phyloP scores from a whole-genome alignment of 2,329 filamentous ascomycete species.

The Thielaviopsis ethacetica region DNA sequence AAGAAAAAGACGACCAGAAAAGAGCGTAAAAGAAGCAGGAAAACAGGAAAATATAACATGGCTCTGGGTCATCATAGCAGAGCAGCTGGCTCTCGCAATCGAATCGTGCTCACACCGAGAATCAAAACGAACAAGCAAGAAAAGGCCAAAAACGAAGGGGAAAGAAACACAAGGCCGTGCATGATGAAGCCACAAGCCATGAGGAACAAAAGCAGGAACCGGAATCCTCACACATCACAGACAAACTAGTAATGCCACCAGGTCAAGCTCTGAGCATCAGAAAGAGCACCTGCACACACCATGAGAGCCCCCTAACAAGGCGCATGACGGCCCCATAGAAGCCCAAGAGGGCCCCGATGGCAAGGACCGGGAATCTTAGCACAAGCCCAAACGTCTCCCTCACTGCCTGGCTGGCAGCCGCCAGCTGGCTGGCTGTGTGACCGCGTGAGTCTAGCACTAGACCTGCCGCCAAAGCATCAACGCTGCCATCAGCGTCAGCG shows the following conservation, averaged over 20 bases:
- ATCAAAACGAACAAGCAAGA: background rate
- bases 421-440: background rate
- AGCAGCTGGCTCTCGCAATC: background rate
- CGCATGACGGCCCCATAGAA: constrained; percentile 10
- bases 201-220: background rate
- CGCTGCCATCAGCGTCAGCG: background rate
- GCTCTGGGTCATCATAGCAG: constrained; percentile 2
- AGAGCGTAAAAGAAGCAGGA: background rate
- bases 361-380: constrained; percentile 8
- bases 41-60: background rate
- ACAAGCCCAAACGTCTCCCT: constrained; percentile 6
- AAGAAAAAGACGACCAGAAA: background rate
- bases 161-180: background rate
- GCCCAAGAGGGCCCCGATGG: constrained; percentile 10
- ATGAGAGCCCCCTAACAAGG: constrained; percentile 9
- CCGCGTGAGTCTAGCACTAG: background rate
- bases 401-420: background rate
- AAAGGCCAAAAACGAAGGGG: background rate
- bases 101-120: background rate
- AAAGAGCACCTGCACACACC: constrained; percentile 11
- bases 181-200: background rate
- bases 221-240: background rate
- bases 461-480: background rate
- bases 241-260: background rate
- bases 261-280: constrained; percentile 8